Conservation (phyloP, 140 eudicot species). For the Cichorium intybus region DNA sequence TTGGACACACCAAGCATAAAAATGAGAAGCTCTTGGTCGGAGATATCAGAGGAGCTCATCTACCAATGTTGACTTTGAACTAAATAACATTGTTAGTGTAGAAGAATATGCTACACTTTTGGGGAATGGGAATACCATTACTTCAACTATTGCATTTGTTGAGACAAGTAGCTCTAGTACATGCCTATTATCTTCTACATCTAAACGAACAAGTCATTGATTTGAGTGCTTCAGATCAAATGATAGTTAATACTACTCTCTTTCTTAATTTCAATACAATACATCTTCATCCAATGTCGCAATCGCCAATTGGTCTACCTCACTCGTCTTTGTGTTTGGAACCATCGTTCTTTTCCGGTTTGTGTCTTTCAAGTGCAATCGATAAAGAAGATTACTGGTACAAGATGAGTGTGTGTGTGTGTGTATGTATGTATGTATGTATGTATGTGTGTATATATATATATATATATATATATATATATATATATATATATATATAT, state of each 20-base stretch:
- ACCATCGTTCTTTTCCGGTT: background rate
- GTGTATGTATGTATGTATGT: too few relatives aligned
- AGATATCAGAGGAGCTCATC: too few relatives aligned
- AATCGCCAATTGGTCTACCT: background rate
- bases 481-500: too few relatives aligned
- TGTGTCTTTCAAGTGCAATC: background rate
- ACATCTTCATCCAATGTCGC: background rate
- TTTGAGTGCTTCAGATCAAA: too few relatives aligned
- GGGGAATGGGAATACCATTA: too few relatives aligned
- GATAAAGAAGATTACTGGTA: slow-evolving; percentile 10
- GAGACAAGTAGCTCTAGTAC: background rate
- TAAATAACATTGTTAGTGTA: too few relatives aligned
- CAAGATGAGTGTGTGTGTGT: background rate
- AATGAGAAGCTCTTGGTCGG: too few relatives aligned
- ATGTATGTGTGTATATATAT: too few relatives aligned
- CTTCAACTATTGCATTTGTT: background rate
- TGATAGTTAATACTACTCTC: background rate
- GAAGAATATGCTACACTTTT: too few relatives aligned
- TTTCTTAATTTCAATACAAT: background rate
- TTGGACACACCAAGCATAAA: too few relatives aligned
- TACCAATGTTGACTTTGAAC: too few relatives aligned
- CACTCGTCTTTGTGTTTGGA: background rate
- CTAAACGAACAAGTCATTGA: background rate
- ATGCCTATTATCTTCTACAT: slow-evolving; percentile 1
- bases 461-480: too few relatives aligned